Evolutionary conservation across 73 alveolate genomes (phyloP).

Genomic region (Paraurostyla sp.): DNA sequence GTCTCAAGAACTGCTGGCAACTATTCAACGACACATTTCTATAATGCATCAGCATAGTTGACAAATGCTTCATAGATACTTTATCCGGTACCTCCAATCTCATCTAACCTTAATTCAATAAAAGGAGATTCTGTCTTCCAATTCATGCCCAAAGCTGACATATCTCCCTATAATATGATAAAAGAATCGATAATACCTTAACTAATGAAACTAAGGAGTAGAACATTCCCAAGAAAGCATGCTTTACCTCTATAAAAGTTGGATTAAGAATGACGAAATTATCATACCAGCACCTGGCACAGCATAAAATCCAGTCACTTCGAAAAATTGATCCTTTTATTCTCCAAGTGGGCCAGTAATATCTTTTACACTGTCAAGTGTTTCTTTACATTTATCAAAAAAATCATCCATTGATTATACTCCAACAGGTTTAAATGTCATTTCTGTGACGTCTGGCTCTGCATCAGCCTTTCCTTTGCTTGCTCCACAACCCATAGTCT

Average conservation of each 20-base stretch:
- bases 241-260: background rate
- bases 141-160: background rate
- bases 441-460: background rate
- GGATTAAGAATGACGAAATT: background rate
- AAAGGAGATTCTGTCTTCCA: slow-evolving; percentile 10
- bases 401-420: slow-evolving; percentile 22
- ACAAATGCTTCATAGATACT: background rate
- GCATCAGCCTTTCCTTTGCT: slow-evolving; percentile 48
- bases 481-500: slow-evolving; percentile 49
- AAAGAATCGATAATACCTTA: background rate
- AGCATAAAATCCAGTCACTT: slow-evolving; percentile 4
- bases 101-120: background rate
- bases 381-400: background rate
- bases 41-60: background rate
- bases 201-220: background rate
- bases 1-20: background rate
- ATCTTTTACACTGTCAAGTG: background rate
- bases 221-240: slow-evolving; percentile 22
- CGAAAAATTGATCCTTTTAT: background rate
- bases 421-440: slow-evolving; percentile 14
- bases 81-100: background rate
- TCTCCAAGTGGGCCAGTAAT: slow-evolving; percentile 37
- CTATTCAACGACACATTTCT: background rate
- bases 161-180: background rate
- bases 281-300: slow-evolving; percentile 45